Conservation (phyloP, 495 filamentous ascomycete genomes). For the Aspergillus taichungensis region DNA sequence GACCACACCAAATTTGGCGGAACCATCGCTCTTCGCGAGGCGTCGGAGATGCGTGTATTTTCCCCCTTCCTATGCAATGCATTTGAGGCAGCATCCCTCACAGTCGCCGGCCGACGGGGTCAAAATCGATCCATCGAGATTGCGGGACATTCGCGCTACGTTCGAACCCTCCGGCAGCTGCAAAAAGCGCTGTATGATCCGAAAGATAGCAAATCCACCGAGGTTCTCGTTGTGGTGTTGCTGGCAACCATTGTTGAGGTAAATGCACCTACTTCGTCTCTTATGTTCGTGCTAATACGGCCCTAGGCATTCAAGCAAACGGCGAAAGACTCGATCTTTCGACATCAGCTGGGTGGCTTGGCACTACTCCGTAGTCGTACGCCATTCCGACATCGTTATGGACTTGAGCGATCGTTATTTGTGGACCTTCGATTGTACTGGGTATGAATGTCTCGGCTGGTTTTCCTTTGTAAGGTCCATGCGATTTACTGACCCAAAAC, state of each 20-base stretch:
- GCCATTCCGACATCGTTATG: slow-evolving; percentile 18
- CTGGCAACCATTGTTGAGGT: slow-evolving; percentile 20
- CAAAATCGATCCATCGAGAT: slow-evolving; percentile 10
- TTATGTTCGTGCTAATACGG: background rate
- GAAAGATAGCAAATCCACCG: slow-evolving; percentile 13
- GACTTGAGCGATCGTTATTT: slow-evolving; percentile 19
- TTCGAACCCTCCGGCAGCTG: slow-evolving; percentile 8
- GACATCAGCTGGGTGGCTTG: slow-evolving; percentile 18
- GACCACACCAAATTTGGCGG: slow-evolving; percentile 9
- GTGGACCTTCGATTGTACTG: slow-evolving; percentile 21
- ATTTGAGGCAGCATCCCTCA: slow-evolving; percentile 18
- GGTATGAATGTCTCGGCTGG: slow-evolving; percentile 6
- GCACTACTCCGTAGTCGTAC: slow-evolving; percentile 14
- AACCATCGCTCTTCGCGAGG: slow-evolving; percentile 15
- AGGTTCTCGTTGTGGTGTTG: slow-evolving; percentile 14
- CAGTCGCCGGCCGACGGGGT: slow-evolving; percentile 15
- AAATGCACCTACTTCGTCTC: background rate
- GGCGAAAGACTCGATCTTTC: slow-evolving; percentile 15
- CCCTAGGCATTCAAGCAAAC: slow-evolving; percentile 19
- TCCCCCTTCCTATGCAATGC: slow-evolving; percentile 16
- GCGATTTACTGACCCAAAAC: background rate
- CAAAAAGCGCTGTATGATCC: slow-evolving; percentile 14
- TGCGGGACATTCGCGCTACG: slow-evolving; percentile 15
- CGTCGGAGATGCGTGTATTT: slow-evolving; percentile 14
- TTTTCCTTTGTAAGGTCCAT: no score